These are phyloP conservation scores for Tolypocladium sp. DNA, from an alignment of 2,329 filamentous ascomycete genomes.

Conservation along the genomic window DNA sequence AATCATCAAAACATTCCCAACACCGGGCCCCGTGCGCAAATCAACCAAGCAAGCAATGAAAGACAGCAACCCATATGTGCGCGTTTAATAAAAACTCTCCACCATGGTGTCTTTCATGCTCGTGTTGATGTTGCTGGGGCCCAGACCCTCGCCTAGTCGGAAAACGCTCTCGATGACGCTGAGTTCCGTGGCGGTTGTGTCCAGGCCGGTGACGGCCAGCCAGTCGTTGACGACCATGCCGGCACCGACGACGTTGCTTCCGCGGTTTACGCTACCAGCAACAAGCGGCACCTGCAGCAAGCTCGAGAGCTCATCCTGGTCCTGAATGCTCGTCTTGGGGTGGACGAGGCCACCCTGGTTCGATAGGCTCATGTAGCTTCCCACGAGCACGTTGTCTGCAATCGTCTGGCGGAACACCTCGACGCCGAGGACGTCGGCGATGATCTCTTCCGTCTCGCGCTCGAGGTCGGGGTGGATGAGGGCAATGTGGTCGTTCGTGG, in stretches of 20 bases:
- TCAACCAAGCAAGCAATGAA: constrained; percentile 4
- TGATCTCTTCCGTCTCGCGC: constrained; percentile 96
- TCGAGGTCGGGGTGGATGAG: constrained; percentile 94
- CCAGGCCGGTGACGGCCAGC: constrained; percentile 87
- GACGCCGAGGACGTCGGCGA: constrained; percentile 84
- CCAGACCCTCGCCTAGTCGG: constrained; percentile 79
- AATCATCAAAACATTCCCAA: constrained; percentile 3
- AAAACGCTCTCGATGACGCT: constrained; percentile 96
- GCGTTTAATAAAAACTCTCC: constrained; percentile 85
- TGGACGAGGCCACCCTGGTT: constrained; percentile 97
- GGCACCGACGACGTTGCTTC: constrained; percentile 88
- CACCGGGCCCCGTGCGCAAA: constrained; percentile 4
- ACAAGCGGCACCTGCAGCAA: constrained; percentile 93
- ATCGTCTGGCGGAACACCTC: constrained; percentile 92
- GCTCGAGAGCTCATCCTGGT: constrained; percentile 93
- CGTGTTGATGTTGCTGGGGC: constrained; percentile 68
- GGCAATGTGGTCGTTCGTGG: constrained; percentile 92
- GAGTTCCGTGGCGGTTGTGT: constrained; percentile 94
- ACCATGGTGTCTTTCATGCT: constrained; percentile 96
- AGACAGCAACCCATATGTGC: constrained; percentile 5
- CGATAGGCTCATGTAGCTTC: constrained; percentile 90
- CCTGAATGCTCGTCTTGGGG: constrained; percentile 92
- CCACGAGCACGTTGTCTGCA: constrained; percentile 92
- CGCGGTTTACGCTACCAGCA: constrained; percentile 87
- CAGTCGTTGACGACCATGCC: constrained; percentile 61